These are phyloP conservation scores for Aspergillus coremiiformis DNA, from an alignment of 495 filamentous ascomycete genomes.

Conservation along the genomic window DNA sequence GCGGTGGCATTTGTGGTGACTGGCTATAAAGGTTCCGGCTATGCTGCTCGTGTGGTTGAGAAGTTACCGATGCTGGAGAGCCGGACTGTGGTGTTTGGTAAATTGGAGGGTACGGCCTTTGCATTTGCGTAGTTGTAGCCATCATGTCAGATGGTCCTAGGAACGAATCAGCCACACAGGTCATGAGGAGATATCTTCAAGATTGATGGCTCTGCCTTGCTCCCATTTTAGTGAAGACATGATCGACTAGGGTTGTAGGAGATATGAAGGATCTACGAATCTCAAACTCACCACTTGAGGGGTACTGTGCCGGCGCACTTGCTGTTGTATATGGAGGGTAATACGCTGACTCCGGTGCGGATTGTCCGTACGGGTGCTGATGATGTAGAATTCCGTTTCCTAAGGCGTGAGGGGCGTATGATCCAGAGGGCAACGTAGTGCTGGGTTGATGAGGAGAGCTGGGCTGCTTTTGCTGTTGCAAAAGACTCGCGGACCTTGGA, in stretches of 20 bases:
- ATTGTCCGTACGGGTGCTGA: conserved; percentile 49
- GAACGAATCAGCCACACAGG: background rate
- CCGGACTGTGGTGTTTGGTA: conserved; percentile 96
- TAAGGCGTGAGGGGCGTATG: conserved; percentile 50
- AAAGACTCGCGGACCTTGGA: conserved; percentile 55
- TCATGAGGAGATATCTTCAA: background rate
- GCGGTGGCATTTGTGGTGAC: conserved; percentile 66
- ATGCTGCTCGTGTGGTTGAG: conserved; percentile 83
- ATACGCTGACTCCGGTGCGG: conserved; percentile 60
- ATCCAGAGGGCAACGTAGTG: conserved; percentile 44
- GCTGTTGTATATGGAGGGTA: conserved; percentile 71
- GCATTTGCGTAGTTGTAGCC: conserved; percentile 80
- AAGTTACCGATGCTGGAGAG: conserved; percentile 92
- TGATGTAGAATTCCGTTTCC: conserved; percentile 38
- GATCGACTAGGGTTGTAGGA: background rate
- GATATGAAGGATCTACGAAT: background rate
- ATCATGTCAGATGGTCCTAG: conserved; percentile 84
- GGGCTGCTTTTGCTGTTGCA: conserved; percentile 58
- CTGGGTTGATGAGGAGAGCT: conserved; percentile 40
- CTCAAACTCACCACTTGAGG: conserved; percentile 64
- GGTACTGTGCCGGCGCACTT: conserved; percentile 61
- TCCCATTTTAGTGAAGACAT: background rate
- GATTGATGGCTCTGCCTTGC: background rate
- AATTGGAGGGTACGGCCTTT: conserved; percentile 78
- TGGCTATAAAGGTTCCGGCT: conserved; percentile 72